phyloP scores from a whole-genome alignment of 805 yeast genomes.

The Ogataea methanolica region DNA sequence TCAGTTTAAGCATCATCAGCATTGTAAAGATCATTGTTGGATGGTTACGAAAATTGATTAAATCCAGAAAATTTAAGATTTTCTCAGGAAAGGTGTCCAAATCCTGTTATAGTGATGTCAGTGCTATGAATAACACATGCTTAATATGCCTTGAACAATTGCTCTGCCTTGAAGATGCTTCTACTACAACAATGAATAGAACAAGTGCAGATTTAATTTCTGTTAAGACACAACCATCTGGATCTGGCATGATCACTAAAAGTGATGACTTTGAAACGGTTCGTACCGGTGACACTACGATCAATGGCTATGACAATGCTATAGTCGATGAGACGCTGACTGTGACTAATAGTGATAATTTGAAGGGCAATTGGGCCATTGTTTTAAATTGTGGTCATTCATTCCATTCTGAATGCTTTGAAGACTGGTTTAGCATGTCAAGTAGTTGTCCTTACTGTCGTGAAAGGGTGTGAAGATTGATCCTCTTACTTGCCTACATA shows the following conservation, averaged over 20 bases:
- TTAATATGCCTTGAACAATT: slow-evolving; percentile 15
- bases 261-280: too few species aligned
- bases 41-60: slow-evolving; percentile 11
- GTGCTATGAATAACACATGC: slow-evolving; percentile 12
- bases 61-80: slow-evolving; percentile 12
- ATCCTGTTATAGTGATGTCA: slow-evolving; percentile 4
- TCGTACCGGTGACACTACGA: neutral
- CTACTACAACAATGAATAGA: too few species aligned
- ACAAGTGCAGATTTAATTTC: too few species aligned
- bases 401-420: slow-evolving; percentile 37
- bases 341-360: neutral
- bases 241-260: too few species aligned
- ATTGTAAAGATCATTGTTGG: slow-evolving; percentile 9
- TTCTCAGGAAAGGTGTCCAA: slow-evolving; percentile 8
- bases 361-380: slow-evolving; percentile 1
- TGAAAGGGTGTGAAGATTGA: neutral
- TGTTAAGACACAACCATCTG: too few species aligned
- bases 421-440: slow-evolving; percentile 36
- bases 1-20: slow-evolving; percentile 4
- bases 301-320: slow-evolving; percentile 11
- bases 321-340: neutral
- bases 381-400: slow-evolving; percentile 33
- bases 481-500: neutral
- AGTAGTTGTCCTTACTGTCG: slow-evolving; percentile 41
- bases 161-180: neutral